phyloP scores from a whole-genome alignment of 2,329 filamentous ascomycete genomes.

The Sarocladium kiliense region DNA sequence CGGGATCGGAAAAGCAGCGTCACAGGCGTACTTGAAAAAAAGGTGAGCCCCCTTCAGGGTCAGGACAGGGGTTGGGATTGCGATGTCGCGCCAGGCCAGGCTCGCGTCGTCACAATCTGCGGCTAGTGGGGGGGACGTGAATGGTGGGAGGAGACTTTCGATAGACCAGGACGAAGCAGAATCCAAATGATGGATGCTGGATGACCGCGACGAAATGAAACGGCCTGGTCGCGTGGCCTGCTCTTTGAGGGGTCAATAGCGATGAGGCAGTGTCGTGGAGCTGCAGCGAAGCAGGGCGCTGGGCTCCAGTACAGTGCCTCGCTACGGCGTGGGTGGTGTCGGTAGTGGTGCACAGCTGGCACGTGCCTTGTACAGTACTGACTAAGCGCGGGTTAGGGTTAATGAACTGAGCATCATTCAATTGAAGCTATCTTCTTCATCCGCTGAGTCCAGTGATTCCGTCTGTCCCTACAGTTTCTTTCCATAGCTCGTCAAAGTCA shows the following conservation, averaged over 20 bases:
- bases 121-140: background rate
- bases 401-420: background rate
- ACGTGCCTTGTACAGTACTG: background rate
- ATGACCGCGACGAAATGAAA: background rate
- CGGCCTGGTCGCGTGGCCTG: slow-evolving; percentile 5
- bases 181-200: background rate
- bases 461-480: slow-evolving; percentile 48
- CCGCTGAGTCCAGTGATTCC: slow-evolving; percentile 5
- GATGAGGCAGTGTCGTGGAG: slow-evolving; percentile 7
- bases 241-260: slow-evolving; percentile 6
- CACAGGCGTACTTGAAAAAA: slow-evolving; percentile 3
- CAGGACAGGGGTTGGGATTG: slow-evolving; percentile 4
- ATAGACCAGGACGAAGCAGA: background rate
- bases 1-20: background rate
- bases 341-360: background rate
- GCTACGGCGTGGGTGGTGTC: background rate
- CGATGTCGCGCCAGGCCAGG: slow-evolving; percentile 5
- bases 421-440: background rate
- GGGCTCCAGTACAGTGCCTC: background rate
- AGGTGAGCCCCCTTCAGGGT: slow-evolving; percentile 9
- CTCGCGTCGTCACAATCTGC: slow-evolving; percentile 6
- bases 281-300: background rate
- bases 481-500: slow-evolving; percentile 79
- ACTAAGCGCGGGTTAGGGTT: slow-evolving; percentile 3
- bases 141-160: background rate